Percentiles rank a stretch among this genome's conserved stretches.
These are phyloP conservation scores for Eruca vesicaria DNA, from an alignment of 441 rosid species.

Conservation along the genomic window DNA sequence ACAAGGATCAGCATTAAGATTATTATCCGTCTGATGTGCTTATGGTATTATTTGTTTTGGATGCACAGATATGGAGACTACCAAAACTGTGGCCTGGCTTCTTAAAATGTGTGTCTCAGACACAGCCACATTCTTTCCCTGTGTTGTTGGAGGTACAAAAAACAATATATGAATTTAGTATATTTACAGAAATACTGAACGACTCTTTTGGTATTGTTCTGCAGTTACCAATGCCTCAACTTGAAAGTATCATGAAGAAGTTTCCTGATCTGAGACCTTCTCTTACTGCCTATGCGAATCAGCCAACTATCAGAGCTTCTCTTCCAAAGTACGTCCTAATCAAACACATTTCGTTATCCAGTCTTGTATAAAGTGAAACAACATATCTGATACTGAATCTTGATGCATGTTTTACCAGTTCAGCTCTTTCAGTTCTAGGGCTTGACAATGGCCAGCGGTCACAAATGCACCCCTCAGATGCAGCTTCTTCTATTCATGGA, in stretches of 20 bases:
- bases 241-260: slow-evolving; percentile 78
- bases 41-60: slow-evolving; percentile 3
- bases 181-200: background rate
- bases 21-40: background rate
- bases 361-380: background rate
- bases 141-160: slow-evolving; percentile 74
- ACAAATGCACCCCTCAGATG: slow-evolving; percentile 54
- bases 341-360: background rate
- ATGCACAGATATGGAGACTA: slow-evolving; percentile 91
- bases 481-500: slow-evolving; percentile 58
- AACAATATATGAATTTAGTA: background rate
- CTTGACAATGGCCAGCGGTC: slow-evolving; percentile 52
- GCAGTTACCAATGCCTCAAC: slow-evolving; percentile 90
- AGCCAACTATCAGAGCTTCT: slow-evolving; percentile 64
- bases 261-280: slow-evolving; percentile 72
- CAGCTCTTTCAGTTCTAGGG: slow-evolving; percentile 70
- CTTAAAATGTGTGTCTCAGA: slow-evolving; percentile 93
- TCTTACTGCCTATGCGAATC: slow-evolving; percentile 68
- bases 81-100: slow-evolving; percentile 99
- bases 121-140: slow-evolving; percentile 88
- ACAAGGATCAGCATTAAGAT: background rate
- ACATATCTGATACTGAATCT: slow-evolving; percentile 7
- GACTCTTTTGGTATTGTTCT: slow-evolving; percentile 31
- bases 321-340: slow-evolving; percentile 60
- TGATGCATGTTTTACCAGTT: slow-evolving; percentile 44